phyloP scores from a whole-genome alignment of 106 monocot genomes.

The Allium fistulosum region DNA sequence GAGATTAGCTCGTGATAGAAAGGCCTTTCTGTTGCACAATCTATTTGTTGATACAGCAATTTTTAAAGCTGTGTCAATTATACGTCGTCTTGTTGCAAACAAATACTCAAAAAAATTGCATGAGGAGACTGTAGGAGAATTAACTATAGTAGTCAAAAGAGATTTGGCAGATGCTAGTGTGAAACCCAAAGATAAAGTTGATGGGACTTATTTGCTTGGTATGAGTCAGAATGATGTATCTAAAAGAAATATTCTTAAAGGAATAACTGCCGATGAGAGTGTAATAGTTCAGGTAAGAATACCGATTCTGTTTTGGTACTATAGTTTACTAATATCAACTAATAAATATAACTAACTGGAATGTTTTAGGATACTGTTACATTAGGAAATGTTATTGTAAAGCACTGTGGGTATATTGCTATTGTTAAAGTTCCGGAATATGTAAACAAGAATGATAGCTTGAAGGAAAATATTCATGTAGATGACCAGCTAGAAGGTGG shows the following conservation, averaged over 20 bases:
- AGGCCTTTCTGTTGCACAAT: conserved; percentile 81
- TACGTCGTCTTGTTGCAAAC: conserved; percentile 30
- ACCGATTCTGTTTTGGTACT: neutral
- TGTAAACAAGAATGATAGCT: conserved; percentile 12
- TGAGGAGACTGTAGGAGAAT: conserved; percentile 65
- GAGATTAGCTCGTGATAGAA: conserved; percentile 69
- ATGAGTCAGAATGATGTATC: conserved; percentile 37
- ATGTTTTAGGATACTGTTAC: conserved; percentile 57
- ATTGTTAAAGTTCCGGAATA: conserved; percentile 47
- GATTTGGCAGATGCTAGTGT: conserved; percentile 52
- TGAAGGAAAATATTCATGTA: conserved; percentile 27
- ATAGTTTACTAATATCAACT: no score
- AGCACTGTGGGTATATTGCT: conserved; percentile 80
- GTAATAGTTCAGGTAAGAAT: conserved; percentile 57
- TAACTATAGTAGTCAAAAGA: conserved; percentile 51
- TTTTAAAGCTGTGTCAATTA: conserved; percentile 45
- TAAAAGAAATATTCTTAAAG: conserved; percentile 81
- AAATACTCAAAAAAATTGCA: conserved; percentile 12
- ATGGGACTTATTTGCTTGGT: conserved; percentile 36
- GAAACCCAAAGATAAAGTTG: conserved; percentile 54
- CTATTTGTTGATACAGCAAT: conserved; percentile 79
- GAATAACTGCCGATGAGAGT: conserved; percentile 83
- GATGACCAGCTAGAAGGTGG: conserved; percentile 87
- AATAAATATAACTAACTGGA: no score
- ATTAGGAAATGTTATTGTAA: conserved; percentile 68